Percentiles rank a stretch among this genome's conserved stretches.
Conservation (phyloP, 164 flowering plant species). For the Berberis vulgaris region DNA sequence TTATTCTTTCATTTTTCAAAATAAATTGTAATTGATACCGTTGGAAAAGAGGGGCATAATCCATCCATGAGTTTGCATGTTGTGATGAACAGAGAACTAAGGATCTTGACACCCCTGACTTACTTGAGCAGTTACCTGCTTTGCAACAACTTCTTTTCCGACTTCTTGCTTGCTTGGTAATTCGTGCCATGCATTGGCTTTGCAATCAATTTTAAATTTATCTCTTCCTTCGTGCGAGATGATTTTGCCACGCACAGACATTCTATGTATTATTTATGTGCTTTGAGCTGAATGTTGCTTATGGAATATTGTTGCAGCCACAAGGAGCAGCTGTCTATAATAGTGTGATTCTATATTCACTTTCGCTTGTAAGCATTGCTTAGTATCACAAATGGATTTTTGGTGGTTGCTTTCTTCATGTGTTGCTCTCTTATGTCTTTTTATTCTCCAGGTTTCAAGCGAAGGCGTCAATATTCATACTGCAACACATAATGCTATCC, state of each 20-base stretch:
- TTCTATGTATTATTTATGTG: no score
- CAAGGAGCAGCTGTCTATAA: no score
- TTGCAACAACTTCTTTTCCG: conserved; percentile 86
- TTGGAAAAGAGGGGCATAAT: no score
- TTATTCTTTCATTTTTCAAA: neutral
- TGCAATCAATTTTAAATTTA: neutral
- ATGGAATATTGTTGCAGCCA: no score
- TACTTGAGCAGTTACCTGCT: conserved; percentile 93
- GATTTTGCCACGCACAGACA: neutral
- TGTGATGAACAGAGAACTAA: conserved; percentile 60
- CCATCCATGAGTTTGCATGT: neutral
- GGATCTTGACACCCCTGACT: conserved; percentile 73
- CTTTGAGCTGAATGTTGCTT: no score
- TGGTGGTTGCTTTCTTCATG: neutral
- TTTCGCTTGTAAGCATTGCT: conserved; percentile 56
- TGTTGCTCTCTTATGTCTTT: neutral
- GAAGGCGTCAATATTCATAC: conserved; percentile 75
- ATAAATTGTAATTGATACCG: neutral
- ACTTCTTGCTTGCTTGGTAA: conserved; percentile 84
- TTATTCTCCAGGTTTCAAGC: conserved; percentile 62
- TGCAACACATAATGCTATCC: neutral
- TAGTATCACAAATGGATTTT: neutral
- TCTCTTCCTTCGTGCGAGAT: no score
- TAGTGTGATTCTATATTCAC: conserved; percentile 26
- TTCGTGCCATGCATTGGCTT: neutral